Evolutionary conservation across 2,329 filamentous ascomycete species (phyloP), one percentile per base, ranked within the genome.

Genomic region (Tolypocladium album): DNA sequence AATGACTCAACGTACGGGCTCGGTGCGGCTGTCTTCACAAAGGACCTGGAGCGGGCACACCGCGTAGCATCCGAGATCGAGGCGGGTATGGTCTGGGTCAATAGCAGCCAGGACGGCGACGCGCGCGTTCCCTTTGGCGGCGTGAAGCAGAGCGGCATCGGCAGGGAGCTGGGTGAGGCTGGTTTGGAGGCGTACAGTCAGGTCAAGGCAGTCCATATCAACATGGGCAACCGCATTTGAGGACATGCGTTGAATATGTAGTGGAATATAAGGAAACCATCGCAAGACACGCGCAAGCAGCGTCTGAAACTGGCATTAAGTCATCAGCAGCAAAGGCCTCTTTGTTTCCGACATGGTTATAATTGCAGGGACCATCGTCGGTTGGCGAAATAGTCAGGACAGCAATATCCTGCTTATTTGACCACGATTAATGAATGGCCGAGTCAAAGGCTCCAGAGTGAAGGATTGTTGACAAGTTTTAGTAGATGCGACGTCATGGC

Each of bases 1-100:
- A 80, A 79, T 50, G 71, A 86, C 67, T 82, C 81, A 0, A 80
- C 78, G 0, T 88, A 86, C 64, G 85, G 85, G 1, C 77, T 88
- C 0, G 85, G 81, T 2, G 80, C 81, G 11, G 81, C 85, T 0
- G 71, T 89, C 2, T 88, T 88, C 65, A 88, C 80, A 0, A 75
- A 81, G 60, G 80, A 86, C 65, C 75, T 88, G 58, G 78, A 75
- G 59, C 72, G 73, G 36, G 74, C 77, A 2, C 79, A 81, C 63
- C 74, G 75, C 17, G 74, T 79, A 0, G 77, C 82, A 4, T 79
- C 80, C 61, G 79, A 79, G n/a, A 81, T 88, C 57, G 82, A 88
- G 69, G 78, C 83, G 1, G 85, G 85, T 36, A 80, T 79, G 76
- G 78, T 81, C n/a, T 81, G 78, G 79, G 75, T 82, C 62, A 82